A percentile compares a stretch with the other conserved stretches of the same genome.
These are phyloP conservation scores for Avena sativa DNA, from an alignment of 176 grass and related monocot genomes.

Conservation along the genomic window DNA sequence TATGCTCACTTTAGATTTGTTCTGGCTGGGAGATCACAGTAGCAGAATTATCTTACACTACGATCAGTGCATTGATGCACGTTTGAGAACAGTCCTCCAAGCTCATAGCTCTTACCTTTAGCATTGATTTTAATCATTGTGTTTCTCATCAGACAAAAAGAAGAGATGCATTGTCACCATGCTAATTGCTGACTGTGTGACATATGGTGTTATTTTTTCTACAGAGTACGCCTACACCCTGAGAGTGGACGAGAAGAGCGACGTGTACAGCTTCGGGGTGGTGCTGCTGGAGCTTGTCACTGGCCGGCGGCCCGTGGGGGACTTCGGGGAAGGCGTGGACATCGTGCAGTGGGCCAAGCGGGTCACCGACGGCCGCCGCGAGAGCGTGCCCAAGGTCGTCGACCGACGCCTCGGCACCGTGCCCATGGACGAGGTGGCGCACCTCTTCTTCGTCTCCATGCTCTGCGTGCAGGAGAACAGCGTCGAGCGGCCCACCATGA, in stretches of 20 bases:
- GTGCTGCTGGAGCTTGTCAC: slow-evolving; percentile 91
- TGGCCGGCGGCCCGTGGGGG: slow-evolving; percentile 65
- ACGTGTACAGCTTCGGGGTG: slow-evolving; percentile 93
- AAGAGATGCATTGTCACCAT: too few species aligned
- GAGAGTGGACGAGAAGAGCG: slow-evolving; percentile 89
- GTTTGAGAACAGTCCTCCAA: slow-evolving; percentile 3
- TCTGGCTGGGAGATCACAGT: neutral
- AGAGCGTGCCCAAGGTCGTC: slow-evolving; percentile 51
- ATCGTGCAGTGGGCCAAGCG: slow-evolving; percentile 92
- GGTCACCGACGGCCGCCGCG: slow-evolving; percentile 57
- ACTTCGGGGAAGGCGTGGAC: slow-evolving; percentile 87
- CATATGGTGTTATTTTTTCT: neutral
- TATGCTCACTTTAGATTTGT: neutral
- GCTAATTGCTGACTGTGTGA: neutral
- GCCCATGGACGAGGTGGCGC: slow-evolving; percentile 69
- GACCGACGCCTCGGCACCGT: slow-evolving; percentile 60
- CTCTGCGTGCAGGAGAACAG: slow-evolving; percentile 94
- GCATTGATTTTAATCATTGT: neutral
- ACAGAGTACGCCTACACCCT: slow-evolving; percentile 93
- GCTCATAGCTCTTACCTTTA: neutral
- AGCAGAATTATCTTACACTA: neutral
- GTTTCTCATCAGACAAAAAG: neutral
- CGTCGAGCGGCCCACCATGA: slow-evolving; percentile 85
- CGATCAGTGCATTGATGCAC: neutral
- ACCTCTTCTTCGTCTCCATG: slow-evolving; percentile 90